Conservation (phyloP, 306 rosid species). For the Gastrolobium villosum region DNA sequence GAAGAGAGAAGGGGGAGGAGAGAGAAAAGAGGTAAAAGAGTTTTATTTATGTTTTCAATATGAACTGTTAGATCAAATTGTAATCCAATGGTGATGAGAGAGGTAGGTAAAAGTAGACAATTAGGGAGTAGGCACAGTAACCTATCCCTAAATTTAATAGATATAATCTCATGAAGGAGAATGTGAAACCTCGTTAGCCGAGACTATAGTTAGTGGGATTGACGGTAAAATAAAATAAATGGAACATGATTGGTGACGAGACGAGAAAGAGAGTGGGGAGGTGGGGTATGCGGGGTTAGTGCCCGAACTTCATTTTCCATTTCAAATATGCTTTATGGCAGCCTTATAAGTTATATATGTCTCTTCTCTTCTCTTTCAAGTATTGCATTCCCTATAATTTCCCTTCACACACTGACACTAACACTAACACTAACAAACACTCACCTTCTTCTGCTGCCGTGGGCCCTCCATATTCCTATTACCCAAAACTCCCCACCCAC, state of each 20-base stretch:
- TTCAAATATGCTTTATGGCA: slow-evolving; percentile 54
- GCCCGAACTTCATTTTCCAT: slow-evolving; percentile 35
- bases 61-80: no score
- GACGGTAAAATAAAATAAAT: background rate
- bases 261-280: slow-evolving; percentile 41
- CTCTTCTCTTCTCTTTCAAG: slow-evolving; percentile 38
- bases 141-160: no score
- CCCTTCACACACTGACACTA: slow-evolving; percentile 3
- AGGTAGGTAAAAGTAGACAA: no score
- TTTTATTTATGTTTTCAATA: no score
- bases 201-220: background rate
- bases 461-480: slow-evolving; percentile 45
- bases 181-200: no score
- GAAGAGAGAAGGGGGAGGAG: no score
- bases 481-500: slow-evolving; percentile 33
- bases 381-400: slow-evolving; percentile 36
- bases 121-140: no score
- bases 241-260: slow-evolving; percentile 47
- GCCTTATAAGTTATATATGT: slow-evolving; percentile 42
- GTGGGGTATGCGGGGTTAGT: slow-evolving; percentile 14
- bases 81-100: no score
- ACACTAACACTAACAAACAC: slow-evolving; percentile 32
- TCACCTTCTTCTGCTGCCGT: slow-evolving; percentile 1
- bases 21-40: no score
- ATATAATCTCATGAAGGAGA: no score